Percentiles rank a stretch among this genome's conserved stretches.
Evolutionary conservation across 352 stramenopile genomes (phyloP).

Genomic region (Heterotrichella gracilis): DNA sequence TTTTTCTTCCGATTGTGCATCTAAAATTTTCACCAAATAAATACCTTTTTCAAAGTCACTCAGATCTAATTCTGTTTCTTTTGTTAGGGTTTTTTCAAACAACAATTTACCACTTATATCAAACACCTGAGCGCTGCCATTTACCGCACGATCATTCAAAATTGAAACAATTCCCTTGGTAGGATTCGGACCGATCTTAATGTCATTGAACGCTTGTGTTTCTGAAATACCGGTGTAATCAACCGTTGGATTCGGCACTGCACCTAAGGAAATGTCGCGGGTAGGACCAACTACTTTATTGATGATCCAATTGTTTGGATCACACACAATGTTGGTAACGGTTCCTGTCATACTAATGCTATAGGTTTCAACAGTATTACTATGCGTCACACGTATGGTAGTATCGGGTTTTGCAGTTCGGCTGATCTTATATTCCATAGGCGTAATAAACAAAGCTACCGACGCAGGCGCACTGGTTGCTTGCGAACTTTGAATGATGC

Average conservation of each 20-base stretch:
- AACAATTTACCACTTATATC: not conserved
- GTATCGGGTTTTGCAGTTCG: not conserved
- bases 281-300: not conserved
- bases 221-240: not conserved
- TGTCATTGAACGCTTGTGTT: not conserved
- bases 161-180: not conserved
- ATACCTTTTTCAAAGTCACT: not conserved
- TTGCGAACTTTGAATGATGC: not conserved
- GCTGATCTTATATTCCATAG: not conserved
- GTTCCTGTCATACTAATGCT: not conserved
- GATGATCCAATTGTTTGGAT: not conserved
- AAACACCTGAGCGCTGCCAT: not conserved
- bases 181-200: not conserved
- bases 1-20: not conserved
- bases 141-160: not conserved
- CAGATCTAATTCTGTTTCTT: not conserved
- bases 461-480: not conserved
- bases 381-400: not conserved
- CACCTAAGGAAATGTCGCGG: not conserved
- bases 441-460: not conserved
- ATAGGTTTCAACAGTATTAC: not conserved
- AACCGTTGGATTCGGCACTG: too few species aligned
- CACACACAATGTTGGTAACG: not conserved
- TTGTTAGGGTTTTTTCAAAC: not conserved
- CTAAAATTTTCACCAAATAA: not conserved